These are phyloP conservation scores for Magnusiomyces suaveolens DNA, from an alignment of 1,139 yeast genomes.

Conservation along the genomic window DNA sequence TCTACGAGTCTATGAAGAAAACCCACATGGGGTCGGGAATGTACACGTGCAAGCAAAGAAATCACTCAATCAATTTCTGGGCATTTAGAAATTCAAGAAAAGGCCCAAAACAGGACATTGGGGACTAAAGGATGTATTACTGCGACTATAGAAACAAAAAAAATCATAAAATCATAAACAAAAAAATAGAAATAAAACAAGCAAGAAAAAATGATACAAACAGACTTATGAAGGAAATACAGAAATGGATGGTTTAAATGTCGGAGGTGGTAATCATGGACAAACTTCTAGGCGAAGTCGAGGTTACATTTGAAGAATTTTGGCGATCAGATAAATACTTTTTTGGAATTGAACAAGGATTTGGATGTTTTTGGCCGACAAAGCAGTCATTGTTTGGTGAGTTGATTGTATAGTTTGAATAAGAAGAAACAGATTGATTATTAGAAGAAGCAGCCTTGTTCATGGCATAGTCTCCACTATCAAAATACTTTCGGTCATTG, in stretches of 20 bases:
- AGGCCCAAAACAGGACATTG: no score
- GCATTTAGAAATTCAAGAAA: no score
- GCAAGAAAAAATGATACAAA: no score
- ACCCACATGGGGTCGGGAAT: no score
- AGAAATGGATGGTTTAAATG: no score
- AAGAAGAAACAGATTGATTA: not conserved
- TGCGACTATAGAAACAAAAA: not conserved
- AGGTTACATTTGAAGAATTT: not conserved
- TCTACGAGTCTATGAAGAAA: no score
- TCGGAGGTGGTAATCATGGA: not conserved
- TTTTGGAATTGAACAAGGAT: slow-evolving; percentile 12
- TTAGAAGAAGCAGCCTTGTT: slow-evolving; percentile 45
- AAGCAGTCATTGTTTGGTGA: not conserved
- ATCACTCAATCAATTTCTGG: no score
- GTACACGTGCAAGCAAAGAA: no score
- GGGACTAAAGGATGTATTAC: no score
- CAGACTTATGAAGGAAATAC: no score
- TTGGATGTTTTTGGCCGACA: slow-evolving; percentile 10
- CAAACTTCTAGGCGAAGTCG: not conserved
- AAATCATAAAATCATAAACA: not conserved
- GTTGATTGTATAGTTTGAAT: not conserved
- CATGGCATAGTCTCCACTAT: slow-evolving; percentile 95
- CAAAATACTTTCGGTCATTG: slow-evolving; percentile 82
- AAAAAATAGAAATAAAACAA: no score
- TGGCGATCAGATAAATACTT: not conserved